Evolutionary conservation across 1,284 basidiomycete genomes (phyloP), one percentile per base, ranked within the genome.

Genomic region (Cutaneotrichosporon dermatis): DNA sequence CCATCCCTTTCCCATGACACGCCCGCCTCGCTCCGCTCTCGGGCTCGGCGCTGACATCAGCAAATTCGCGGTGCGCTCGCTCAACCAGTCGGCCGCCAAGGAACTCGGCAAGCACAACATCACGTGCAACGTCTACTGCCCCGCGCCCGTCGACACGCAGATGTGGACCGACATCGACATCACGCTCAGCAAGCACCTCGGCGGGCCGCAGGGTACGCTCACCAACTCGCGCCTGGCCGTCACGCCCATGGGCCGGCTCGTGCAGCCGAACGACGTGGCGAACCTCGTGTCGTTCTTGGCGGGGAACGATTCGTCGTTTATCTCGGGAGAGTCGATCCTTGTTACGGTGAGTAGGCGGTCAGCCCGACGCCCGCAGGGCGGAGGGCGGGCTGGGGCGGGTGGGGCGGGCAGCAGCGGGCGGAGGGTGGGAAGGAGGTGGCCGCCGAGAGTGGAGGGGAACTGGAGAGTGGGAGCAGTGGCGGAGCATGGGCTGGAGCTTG

Each of bases 81-180:
- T 81, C 57, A 80, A 79, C 42, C 72, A 79, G 57, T 46, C 51
- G 16, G 54, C 59, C 75, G 82, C 81, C 0, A 40, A 68, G 13
- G 82, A 83, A 58, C 64, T 82, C 15, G 79, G 76, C 3, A 65
- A 68, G 42, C 55, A 82, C 57, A 71, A 74, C 2, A 82, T 84
- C 54, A 83, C 81, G 0, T 82, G 82, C 4, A 84, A 83, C 56
- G 79, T 81, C 3, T 84, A 84, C 59, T 81, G 82, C 4, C 82
- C 83, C 1, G 81, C 81, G 34, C 67, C 71, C 12, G 67, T 79
- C 25, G 69, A 74, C 52, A 74, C 72, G 4, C 80, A 76, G 10
- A 76, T 81, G 74, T 68, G 78, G 69, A 58, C 60, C 52, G 34
- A 44, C 15, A 63, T 65, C 41, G 66, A 68, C 58, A 25, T 50